Evolutionary conservation across 2,329 filamentous ascomycete species (phyloP), one percentile per base, ranked within the genome.

Genomic region (Trichophyton equinum): DNA sequence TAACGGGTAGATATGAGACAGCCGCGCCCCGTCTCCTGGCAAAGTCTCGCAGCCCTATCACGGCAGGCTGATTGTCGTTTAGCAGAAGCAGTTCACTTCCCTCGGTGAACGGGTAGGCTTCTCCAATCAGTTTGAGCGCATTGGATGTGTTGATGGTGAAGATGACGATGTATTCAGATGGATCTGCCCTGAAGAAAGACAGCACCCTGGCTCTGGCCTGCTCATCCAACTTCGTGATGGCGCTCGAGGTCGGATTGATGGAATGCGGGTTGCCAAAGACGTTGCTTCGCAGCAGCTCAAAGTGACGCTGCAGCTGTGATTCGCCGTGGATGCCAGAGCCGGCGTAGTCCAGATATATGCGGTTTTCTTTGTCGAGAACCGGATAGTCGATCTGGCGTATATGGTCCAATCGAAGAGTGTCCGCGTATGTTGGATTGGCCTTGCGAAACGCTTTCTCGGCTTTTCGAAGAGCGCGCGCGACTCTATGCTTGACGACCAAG

Each of bases 241-340:
- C 72, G 60, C 79, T 80, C 11, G 83, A 84, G 0, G 83, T 82
- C 25, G 55, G 55, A 42, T 57, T 57, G 55, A 57, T 44, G 1
- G 85, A 87, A 68, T 88, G 85, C 1, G 85, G 85, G 66, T 88
- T 88, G 7, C 84, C 84, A 66, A 85, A 85, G n/a, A 88, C 75
- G 63, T 79, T 81, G 20, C 51, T 53, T 30, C 57, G 38, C 74
- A 68, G 62, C 8, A 63, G 53, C n/a, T 63, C 62, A 25, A 57
- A 61, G 27, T 62, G 62, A 3, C 55, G 53, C 11, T 60, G 62
- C 25, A 63, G 62, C 42, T 63, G 62, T n/a, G 62, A 63, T 22
- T 61, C 60, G 9, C 60, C 49, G 56, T 61, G 58, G 9, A 63
- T 57, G 30, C 62, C 62, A 18, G 56, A 57, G 13, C 62, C 60